Conservation (phyloP, 202 grass and related monocot genomes). For the Setaria italica region DNA sequence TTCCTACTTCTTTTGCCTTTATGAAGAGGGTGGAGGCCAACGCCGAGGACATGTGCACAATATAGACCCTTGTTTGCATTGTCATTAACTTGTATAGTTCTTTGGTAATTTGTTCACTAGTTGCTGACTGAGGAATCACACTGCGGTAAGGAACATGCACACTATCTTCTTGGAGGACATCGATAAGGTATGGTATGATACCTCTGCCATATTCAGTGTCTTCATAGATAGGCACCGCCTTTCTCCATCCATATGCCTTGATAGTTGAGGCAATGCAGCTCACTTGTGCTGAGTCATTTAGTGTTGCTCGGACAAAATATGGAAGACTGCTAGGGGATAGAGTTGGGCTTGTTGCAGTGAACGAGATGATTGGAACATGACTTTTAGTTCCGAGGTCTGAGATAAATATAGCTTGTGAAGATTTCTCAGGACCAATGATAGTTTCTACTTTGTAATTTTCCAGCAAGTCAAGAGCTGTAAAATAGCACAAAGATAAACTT, state of each 20-base stretch:
- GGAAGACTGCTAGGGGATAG: constrained; percentile 37
- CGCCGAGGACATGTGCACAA: constrained; percentile 44
- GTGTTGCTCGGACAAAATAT: constrained; percentile 58
- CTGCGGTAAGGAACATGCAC: constrained; percentile 40
- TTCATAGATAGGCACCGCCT: constrained; percentile 50
- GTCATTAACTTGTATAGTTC: constrained; percentile 61
- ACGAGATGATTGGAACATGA: constrained; percentile 58
- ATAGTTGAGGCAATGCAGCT: constrained; percentile 53
- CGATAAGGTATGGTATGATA: constrained; percentile 48
- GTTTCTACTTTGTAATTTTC: constrained; percentile 47
- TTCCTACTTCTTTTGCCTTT: constrained; percentile 49
- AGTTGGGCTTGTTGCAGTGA: constrained; percentile 56
- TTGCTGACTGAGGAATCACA: constrained; percentile 46
- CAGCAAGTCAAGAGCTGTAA: constrained; percentile 55
- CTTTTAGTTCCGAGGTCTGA: constrained; percentile 46
- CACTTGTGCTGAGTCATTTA: constrained; percentile 50
- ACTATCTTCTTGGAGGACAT: constrained; percentile 47
- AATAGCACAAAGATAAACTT: not conserved
- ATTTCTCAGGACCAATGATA: constrained; percentile 59
- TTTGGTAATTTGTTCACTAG: constrained; percentile 41
- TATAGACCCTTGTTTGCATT: constrained; percentile 60
- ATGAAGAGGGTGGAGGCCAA: constrained; percentile 49
- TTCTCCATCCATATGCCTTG: constrained; percentile 57
- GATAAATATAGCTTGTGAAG: constrained; percentile 55
- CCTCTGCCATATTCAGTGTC: constrained; percentile 51